Conservation (phyloP, 148 eudicot species). For the Silene latifolia region DNA sequence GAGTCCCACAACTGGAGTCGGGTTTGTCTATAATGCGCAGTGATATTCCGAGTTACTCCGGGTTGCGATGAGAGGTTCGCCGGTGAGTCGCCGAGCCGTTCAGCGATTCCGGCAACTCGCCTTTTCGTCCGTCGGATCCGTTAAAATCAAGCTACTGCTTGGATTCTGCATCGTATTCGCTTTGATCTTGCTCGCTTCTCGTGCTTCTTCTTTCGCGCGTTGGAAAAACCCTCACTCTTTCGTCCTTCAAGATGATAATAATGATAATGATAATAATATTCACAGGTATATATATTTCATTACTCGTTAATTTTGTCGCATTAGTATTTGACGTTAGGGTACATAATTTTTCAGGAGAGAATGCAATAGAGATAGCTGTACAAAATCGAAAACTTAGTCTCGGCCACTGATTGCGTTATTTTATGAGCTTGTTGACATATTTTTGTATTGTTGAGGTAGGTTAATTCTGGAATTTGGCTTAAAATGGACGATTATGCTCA, state of each 20-base stretch:
- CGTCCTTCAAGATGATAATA: slow-evolving; percentile 19
- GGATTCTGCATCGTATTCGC: slow-evolving; percentile 39
- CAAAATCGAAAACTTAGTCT: no score
- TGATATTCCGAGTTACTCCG: slow-evolving; percentile 9
- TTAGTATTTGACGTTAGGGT: no score
- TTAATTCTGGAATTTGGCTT: not conserved
- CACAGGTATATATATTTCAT: slow-evolving; percentile 28
- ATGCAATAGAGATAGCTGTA: no score
- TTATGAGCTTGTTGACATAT: not conserved
- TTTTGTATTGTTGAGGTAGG: no score
- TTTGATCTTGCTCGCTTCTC: slow-evolving; percentile 32
- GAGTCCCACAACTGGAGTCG: not conserved
- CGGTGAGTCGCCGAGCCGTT: slow-evolving; percentile 48
- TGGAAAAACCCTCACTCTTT: slow-evolving; percentile 31
- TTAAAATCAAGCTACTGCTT: slow-evolving; percentile 50
- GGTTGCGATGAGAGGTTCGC: slow-evolving; percentile 47
- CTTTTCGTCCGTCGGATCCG: slow-evolving; percentile 49
- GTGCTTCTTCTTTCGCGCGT: slow-evolving; percentile 42
- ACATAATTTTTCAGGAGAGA: no score
- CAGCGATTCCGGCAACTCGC: slow-evolving; percentile 41
- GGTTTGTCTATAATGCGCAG: slow-evolving; percentile 11
- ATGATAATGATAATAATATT: slow-evolving; percentile 17
- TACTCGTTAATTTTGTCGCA: not conserved
- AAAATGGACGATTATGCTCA: not conserved
- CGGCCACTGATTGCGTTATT: no score